Evolutionary conservation across 768 basidiomycete species (phyloP), one percentile per base, ranked within the genome.

Genomic region (Omphalotus guepiniiformis): DNA sequence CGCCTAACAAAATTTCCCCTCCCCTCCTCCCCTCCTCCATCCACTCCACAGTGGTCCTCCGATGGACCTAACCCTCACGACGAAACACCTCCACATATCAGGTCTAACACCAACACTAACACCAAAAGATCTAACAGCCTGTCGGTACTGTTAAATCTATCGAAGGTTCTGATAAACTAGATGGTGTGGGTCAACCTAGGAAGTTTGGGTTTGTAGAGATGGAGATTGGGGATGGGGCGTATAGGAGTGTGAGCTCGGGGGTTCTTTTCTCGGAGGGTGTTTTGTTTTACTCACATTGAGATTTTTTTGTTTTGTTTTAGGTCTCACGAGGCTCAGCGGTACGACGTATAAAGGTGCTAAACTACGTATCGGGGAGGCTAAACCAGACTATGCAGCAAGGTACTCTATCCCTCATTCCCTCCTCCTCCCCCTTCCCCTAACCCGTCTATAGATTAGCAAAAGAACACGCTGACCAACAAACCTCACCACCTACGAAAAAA

Each of bases 281-380:
- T n/a, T n/a, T n/a, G n/a, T n/a, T n/a, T n/a, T n/a, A n/a, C n/a
- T n/a, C n/a, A n/a, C n/a, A n/a, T n/a, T n/a, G n/a, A n/a, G n/a
- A n/a, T n/a, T n/a, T n/a, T n/a, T n/a, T n/a, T n/a, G n/a, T n/a
- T n/a, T n/a, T n/a, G n/a, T n/a, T n/a, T n/a, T 36, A 90, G 88
- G 88, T 63, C 70, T 88, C 62, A 90, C 80, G 58, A 62, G 80
- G 2, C 73, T 93, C 22, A 90, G 84, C 51, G 90, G 91, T 27
- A 80, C 85, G 5, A 87, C 79, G 1, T 93, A 88, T 87, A 92
- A 90, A 66, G 91, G 91, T n/a, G 69, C 88, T 18, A 91, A 86
- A 54, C 66, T 93, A 26, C 77, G 88, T 15, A 77, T 93, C 28
- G 88, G 88, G 7, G 88, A 91, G 54, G 89, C 90, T n/a, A 85